Evolutionary conservation across 495 filamentous ascomycete genomes (phyloP).

Genomic region (Talaromyces trachyspermus): DNA sequence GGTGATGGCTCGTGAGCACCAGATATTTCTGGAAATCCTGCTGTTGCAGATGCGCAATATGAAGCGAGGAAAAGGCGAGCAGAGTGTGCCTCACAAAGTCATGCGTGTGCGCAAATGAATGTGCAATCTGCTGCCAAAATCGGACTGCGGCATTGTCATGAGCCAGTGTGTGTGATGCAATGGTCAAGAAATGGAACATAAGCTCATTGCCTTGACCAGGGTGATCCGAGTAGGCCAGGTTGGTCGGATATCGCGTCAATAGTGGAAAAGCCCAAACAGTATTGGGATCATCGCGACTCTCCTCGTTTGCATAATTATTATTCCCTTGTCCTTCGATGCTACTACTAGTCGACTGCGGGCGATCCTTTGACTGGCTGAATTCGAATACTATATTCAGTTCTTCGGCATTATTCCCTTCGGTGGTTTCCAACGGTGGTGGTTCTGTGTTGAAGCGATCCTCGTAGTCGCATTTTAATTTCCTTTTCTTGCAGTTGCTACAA

Average conservation of each 20-base stretch:
- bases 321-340: neutral
- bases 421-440: neutral
- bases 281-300: neutral
- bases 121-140: conserved; percentile 7
- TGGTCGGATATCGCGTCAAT: neutral
- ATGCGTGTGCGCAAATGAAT: conserved; percentile 1
- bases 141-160: neutral
- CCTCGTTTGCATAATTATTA: neutral
- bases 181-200: conserved; percentile 4
- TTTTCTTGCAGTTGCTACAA: conserved; percentile 6
- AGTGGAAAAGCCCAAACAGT: neutral
- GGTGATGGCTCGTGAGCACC: conserved; percentile 1
- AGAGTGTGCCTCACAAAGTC: conserved; percentile 8
- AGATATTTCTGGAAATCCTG: conserved; percentile 3
- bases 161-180: conserved; percentile 1
- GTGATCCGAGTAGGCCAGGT: neutral
- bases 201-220: conserved; percentile 3
- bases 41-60: conserved; percentile 4
- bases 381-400: conserved; percentile 8
- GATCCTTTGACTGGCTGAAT: conserved; percentile 4
- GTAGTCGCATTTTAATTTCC: conserved; percentile 8
- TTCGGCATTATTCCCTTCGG: neutral
- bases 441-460: conserved; percentile 1
- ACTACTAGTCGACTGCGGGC: neutral
- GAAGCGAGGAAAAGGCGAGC: conserved; percentile 4